Evolutionary conservation across 1,284 basidiomycete genomes (phyloP), one percentile per base, ranked within the genome.

Genomic region (Ustilago curta): DNA sequence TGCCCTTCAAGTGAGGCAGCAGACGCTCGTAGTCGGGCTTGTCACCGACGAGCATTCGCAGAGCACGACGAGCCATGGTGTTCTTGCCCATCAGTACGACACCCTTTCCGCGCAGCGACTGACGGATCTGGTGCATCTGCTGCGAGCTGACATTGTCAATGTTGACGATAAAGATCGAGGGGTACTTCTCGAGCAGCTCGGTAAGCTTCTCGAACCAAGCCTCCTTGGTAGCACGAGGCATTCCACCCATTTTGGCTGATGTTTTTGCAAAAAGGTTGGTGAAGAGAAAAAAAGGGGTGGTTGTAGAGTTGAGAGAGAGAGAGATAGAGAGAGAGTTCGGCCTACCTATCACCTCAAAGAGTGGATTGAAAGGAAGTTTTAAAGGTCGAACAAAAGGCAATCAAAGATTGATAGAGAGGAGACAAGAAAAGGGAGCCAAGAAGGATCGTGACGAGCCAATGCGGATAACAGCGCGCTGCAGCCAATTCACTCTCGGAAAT

Each of bases 41-140:
- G 85, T 98, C 96, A 79, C 89, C 71, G 84, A 98, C 89, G 87
- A 98, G 91, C 85, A 91, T 89, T 82, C 96, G 94, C 79, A 99
- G 90, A 68, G 95, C 96, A 86, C 96, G 94, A 88, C 96, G 93
- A 84, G 98, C 95, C 97, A 99, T 98, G 86, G 97, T 99, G 91
- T 99, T 99, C 89, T 99, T 99, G 86, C 96, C 96, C 97, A 99
- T 99, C 83, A 99, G 88, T 78, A 99, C 95, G 69, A 95, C 88
- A 89, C 93, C 97, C 87, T 94, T 95, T 85, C 94, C 94, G 84
- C 97, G 94, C 86, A 99, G 73, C 58, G 96, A 89, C 81, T 93
- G 91, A 89, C 97, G 95, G 86, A 99, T 98, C 87, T 97, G 94
- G 86, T 97, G 95, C 94, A 95, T 86, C 88, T 99, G 97, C 90